Percentiles rank a stretch among this genome's conserved stretches.
Conservation (phyloP, 2,329 filamentous ascomycete species). For the Rhinocladiella mackenziei region DNA sequence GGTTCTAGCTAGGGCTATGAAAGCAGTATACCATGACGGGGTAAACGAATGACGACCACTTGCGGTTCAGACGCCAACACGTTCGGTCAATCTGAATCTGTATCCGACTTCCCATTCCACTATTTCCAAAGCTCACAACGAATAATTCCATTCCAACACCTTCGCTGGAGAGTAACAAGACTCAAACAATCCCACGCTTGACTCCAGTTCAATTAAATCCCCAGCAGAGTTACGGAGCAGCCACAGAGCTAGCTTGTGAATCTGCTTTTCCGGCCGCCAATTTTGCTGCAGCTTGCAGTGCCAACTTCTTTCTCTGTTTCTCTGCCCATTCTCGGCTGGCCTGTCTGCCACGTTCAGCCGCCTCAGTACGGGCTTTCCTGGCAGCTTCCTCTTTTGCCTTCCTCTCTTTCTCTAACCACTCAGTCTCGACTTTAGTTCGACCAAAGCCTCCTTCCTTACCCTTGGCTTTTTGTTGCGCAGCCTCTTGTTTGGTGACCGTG, state of each 20-base stretch:
- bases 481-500: slow-evolving; percentile 24
- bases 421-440: slow-evolving; percentile 27
- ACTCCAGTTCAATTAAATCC: too few species aligned
- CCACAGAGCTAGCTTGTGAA: neutral
- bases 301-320: slow-evolving; percentile 31
- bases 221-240: slow-evolving; percentile 5
- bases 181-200: neutral
- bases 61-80: too few species aligned
- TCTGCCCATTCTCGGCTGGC: slow-evolving; percentile 38
- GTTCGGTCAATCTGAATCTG: too few species aligned
- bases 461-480: slow-evolving; percentile 29
- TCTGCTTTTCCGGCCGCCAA: neutral
- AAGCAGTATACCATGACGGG: too few species aligned
- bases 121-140: too few species aligned
- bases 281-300: slow-evolving; percentile 15
- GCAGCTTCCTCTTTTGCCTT: slow-evolving; percentile 35
- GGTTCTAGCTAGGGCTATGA: too few species aligned
- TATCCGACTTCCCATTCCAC: neutral
- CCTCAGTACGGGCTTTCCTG: slow-evolving; percentile 34
- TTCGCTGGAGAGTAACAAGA: neutral
- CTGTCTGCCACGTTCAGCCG: slow-evolving; percentile 34
- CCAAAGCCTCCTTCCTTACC: slow-evolving; percentile 34
- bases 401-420: slow-evolving; percentile 31
- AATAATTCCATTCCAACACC: slow-evolving; percentile 7
- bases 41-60: neutral